Evolutionary conservation across 2,329 filamentous ascomycete genomes (phyloP).

Genomic region (Colletotrichum nymphaeae): DNA sequence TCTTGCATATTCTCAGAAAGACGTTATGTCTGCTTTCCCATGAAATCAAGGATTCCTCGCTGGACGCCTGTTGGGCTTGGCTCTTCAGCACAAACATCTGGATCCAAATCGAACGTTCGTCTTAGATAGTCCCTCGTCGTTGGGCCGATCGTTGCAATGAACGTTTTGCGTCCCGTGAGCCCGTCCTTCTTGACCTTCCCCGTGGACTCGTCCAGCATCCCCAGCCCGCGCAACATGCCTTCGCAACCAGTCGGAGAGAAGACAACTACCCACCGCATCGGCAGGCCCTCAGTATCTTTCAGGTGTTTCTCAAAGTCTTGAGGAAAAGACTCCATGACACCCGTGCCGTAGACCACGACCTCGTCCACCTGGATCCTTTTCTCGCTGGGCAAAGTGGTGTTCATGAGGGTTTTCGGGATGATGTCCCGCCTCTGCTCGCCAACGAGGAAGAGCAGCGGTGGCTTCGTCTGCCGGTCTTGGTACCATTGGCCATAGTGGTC

Average conservation of each 20-base stretch:
- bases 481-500: constrained; percentile 76
- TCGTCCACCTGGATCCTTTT: constrained; percentile 78
- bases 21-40: neutral
- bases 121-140: constrained; percentile 85
- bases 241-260: constrained; percentile 76
- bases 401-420: constrained; percentile 84
- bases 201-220: constrained; percentile 59
- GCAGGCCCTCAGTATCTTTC: constrained; percentile 51
- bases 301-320: constrained; percentile 70
- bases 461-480: constrained; percentile 55
- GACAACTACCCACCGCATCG: constrained; percentile 78
- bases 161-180: constrained; percentile 57
- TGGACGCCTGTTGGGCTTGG: constrained; percentile 86
- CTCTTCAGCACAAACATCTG: constrained; percentile 83
- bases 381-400: constrained; percentile 57
- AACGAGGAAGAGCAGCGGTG: constrained; percentile 84
- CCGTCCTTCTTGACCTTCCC: constrained; percentile 48
- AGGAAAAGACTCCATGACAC: constrained; percentile 83
- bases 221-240: constrained; percentile 66
- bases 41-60: constrained; percentile 70
- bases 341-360: constrained; percentile 87
- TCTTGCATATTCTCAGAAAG: neutral
- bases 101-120: constrained; percentile 72
- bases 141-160: constrained; percentile 90
- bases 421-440: constrained; percentile 91